Conservation (phyloP, 148 eudicot species). For the Simmondsia chinensis region DNA sequence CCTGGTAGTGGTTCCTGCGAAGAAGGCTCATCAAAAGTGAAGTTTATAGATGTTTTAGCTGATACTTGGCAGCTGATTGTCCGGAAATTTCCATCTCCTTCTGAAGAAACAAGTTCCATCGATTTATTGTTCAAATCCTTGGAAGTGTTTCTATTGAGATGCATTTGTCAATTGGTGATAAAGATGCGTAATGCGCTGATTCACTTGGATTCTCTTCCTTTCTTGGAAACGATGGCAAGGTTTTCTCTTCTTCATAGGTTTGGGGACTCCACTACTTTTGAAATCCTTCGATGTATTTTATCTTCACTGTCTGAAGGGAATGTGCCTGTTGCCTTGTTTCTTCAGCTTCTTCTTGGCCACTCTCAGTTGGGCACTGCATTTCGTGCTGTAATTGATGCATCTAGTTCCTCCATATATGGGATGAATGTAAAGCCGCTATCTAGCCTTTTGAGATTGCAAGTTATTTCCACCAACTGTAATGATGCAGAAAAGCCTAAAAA, state of each 20-base stretch:
- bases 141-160: slow-evolving; percentile 41
- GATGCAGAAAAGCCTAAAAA: slow-evolving; percentile 13
- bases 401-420: slow-evolving; percentile 38
- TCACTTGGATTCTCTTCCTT: slow-evolving; percentile 45
- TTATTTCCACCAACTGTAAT: slow-evolving; percentile 18
- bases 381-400: slow-evolving; percentile 18
- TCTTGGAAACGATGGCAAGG: slow-evolving; percentile 47
- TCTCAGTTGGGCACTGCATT: slow-evolving; percentile 63
- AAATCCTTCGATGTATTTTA: slow-evolving; percentile 43
- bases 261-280: slow-evolving; percentile 55
- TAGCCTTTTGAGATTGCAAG: slow-evolving; percentile 52
- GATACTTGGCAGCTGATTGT: slow-evolving; percentile 53
- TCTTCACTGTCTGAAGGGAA: slow-evolving; percentile 38
- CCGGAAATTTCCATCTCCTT: slow-evolving; percentile 31
- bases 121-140: slow-evolving; percentile 42
- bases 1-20: slow-evolving; percentile 14
- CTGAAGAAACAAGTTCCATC: slow-evolving; percentile 12
- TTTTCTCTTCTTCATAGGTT: slow-evolving; percentile 65
- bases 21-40: slow-evolving; percentile 22
- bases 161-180: slow-evolving; percentile 34
- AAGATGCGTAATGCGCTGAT: slow-evolving; percentile 36
- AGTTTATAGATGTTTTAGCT: slow-evolving; percentile 49
- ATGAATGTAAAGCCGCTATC: slow-evolving; percentile 63
- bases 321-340: slow-evolving; percentile 30
- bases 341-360: slow-evolving; percentile 77